These are phyloP conservation scores for Amphirosellinia nigrospora DNA, from an alignment of 495 filamentous ascomycete species.

Conservation along the genomic window DNA sequence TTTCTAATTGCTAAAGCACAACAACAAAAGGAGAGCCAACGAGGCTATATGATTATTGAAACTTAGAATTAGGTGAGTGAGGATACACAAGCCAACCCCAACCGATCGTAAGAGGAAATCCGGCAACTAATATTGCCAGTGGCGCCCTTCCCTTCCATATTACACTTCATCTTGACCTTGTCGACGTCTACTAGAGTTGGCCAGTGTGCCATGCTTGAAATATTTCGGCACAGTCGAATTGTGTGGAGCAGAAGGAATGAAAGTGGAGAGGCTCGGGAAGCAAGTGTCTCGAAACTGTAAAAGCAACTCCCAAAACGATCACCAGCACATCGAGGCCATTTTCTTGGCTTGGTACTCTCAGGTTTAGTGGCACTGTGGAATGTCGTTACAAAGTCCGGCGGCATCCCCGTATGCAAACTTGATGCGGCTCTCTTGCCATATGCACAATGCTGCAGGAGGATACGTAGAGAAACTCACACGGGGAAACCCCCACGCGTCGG, in stretches of 20 bases:
- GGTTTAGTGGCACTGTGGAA: neutral
- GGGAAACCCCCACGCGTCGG: constrained; percentile 13
- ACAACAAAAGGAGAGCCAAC: neutral
- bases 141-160: constrained; percentile 21
- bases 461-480: constrained; percentile 14
- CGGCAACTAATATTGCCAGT: constrained; percentile 32
- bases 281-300: constrained; percentile 37
- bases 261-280: constrained; percentile 43
- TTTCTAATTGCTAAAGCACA: neutral
- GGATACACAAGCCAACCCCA: neutral
- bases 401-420: constrained; percentile 11
- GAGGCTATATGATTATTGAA: neutral
- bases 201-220: constrained; percentile 13
- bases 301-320: constrained; percentile 31
- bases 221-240: constrained; percentile 29
- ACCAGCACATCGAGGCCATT: constrained; percentile 15
- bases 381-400: constrained; percentile 5
- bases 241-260: constrained; percentile 37
- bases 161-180: constrained; percentile 7
- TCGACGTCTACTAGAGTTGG: constrained; percentile 1
- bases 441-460: constrained; percentile 21
- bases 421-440: constrained; percentile 24
- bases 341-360: constrained; percentile 13
- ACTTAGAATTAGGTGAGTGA: neutral
- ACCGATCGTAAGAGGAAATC: constrained; percentile 19